phyloP scores from a whole-genome alignment of 2,329 filamentous ascomycete species.

The Blastomyces emzantsi region DNA sequence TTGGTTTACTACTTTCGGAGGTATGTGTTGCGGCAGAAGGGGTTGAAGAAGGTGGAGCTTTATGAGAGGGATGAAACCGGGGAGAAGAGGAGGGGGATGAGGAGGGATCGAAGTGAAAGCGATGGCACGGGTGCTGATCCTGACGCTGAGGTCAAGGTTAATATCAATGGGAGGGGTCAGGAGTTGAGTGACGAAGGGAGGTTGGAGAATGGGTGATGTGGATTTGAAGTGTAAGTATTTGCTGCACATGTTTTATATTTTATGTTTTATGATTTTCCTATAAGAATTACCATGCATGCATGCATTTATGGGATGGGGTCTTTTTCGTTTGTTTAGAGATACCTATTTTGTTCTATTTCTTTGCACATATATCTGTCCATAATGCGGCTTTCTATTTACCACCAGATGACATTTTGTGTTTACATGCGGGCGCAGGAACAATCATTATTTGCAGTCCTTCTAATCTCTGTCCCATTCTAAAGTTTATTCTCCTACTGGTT shows the following conservation, averaged over 20 bases:
- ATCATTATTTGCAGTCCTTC: neutral
- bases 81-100: neutral
- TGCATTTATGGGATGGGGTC: neutral
- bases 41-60: constrained; percentile 25
- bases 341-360: constrained; percentile 1
- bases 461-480: constrained; percentile 13
- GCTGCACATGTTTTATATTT: neutral
- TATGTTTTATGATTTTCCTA: constrained; percentile 4
- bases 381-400: neutral
- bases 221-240: neutral
- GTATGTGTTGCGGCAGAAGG: constrained; percentile 33
- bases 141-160: neutral
- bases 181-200: constrained; percentile 15
- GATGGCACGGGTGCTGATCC: neutral
- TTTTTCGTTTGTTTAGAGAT: constrained; percentile 5
- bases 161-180: constrained; percentile 1
- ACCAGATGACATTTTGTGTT: neutral
- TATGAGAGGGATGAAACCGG: constrained; percentile 25
- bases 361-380: constrained; percentile 1
- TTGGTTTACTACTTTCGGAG: constrained; percentile 30
- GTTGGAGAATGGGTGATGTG: constrained; percentile 14
- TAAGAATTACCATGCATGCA: neutral
- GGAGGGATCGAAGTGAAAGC: constrained; percentile 1
- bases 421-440: neutral
- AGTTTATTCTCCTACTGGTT: neutral